Evolutionary conservation across 2,329 filamentous ascomycete genomes (phyloP), one percentile per base, ranked within the genome.

Genomic region (Xylaria hypoxylon): DNA sequence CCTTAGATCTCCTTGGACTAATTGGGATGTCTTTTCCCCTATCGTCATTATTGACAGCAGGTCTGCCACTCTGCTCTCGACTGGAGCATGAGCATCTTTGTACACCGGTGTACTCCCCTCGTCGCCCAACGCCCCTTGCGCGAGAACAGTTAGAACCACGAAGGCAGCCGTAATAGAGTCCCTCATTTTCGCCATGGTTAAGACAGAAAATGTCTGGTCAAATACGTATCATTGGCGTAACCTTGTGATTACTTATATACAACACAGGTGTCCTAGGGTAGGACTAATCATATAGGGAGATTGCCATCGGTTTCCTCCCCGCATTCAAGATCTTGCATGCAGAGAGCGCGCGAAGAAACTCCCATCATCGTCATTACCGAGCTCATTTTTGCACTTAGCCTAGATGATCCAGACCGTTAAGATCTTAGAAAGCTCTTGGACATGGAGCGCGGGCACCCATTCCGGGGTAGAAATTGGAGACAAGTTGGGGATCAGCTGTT

Each of bases 31-130:
- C 80, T 94, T 94, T 66, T 94, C 91, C 73, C 90, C 84, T 61
- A 92, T 85, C 0, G 89, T 92, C 91, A 94, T 94, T 26, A 89
- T 86, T 13, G 86, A 85, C 59, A 94, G 79, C 5, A 94, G 83
- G 75, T 93, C 90, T 10, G 85, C 77, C 11, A 93, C 86, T 65
- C 91, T 84, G 56, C 85, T 86, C 58, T 92, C 87, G 15, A 92
- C 81, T 7, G 87, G 80, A 5, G 88, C 86, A 62, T 81, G 82
- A 5, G 89, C 80, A 74, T 92, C 82, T 75, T 90, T 91, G 83
- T 92, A 92, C 47, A 86, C 68, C 2, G 83, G 65, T n/a, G 59
- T 57, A 26, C 52, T 56, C 35, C 22, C 68, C 8, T 56, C 68
- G 58, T 73, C 68, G 17, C 66, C 67, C 5, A 67, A 56, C 10